Evolutionary conservation across 176 grass and related monocot species (phyloP), one percentile per base, ranked within the genome.

Genomic region (Aegilops speltoides): DNA sequence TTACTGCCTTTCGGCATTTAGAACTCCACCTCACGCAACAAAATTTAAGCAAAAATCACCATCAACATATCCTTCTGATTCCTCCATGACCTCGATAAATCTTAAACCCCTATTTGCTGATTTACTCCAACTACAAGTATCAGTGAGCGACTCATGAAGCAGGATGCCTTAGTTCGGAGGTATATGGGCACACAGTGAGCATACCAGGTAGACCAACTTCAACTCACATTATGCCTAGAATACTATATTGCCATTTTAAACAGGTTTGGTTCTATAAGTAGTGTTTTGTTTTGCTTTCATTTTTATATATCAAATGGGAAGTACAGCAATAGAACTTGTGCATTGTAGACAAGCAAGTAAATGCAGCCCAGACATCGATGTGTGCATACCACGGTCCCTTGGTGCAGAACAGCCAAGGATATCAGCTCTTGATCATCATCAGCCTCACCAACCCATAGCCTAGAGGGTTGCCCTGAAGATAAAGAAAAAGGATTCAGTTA

Each of bases 341-440:
- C 62, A 83, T 79, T 66, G 67, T 63, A 59, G 40, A 79, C 7
- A 29, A 76, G 36, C 13, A 63, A 79, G 56, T 79, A 78, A 82
- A 82, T 74, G 77, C 43, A 77, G 36, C 22, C 45, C 41, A 67
- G 74, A 74, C 32, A 75, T 74, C 45, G 79, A 77, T 72, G 34
- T 73, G 33, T 45, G 19, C 86, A 52, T 94, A 96, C 96, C 86
- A 61, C 64, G 91, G 79, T 73, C 26, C 64, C 62, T 36, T 86
- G 86, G 84, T 93, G 88, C 68, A 96, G 80, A 94, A 98, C 73
- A 63, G 88, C 96, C 87, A 98, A 88, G 86, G 73, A 93, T 77
- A 98, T 91, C 85, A 82, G 64, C 54, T 98, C 90, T 78, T 93
- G 78, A 72, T 92, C 96, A 87, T 91, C 88, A 79, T 98, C 86